Evolutionary conservation across 257 asterid species (phyloP).

Genomic region (Nicotiana tabacum): DNA sequence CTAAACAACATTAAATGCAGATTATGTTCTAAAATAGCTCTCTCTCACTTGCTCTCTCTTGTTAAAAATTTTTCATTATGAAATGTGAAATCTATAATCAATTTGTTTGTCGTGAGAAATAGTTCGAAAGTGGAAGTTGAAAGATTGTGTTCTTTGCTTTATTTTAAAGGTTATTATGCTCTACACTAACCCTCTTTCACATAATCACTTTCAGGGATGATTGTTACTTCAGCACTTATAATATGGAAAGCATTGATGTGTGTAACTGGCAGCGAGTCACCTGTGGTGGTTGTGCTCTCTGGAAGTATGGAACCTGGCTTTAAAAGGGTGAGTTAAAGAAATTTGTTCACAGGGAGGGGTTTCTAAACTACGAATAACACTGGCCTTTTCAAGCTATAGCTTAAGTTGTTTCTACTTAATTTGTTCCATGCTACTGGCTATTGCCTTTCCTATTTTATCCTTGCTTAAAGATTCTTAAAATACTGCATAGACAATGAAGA

Average conservation of each 20-base stretch:
- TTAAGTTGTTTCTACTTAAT: too few species aligned
- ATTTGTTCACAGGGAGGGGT: not conserved
- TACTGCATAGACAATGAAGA: too few species aligned
- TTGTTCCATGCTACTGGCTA: too few species aligned
- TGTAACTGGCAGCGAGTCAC: conserved; percentile 93
- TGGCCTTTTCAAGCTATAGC: too few species aligned
- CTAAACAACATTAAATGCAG: not conserved
- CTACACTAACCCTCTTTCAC: conserved; percentile 4
- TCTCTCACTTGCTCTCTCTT: not conserved
- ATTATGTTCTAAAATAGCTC: not conserved
- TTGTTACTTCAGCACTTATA: conserved; percentile 92
- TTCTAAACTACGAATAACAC: not conserved
- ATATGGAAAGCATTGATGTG: conserved; percentile 99
- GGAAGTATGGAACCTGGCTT: conserved; percentile 99
- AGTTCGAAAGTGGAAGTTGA: not conserved
- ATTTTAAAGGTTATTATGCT: not conserved
- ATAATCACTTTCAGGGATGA: conserved; percentile 61
- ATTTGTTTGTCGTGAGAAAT: not conserved
- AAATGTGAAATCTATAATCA: not conserved
- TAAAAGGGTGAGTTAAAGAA: conserved; percentile 62
- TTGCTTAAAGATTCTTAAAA: too few species aligned
- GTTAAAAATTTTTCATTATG: not conserved
- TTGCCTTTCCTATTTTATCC: too few species aligned
- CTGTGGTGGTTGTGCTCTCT: conserved; percentile 98
- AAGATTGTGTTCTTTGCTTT: not conserved